These are phyloP conservation scores for Solanum hybrid DNA, from an alignment of 305 asterid species.

Conservation along the genomic window DNA sequence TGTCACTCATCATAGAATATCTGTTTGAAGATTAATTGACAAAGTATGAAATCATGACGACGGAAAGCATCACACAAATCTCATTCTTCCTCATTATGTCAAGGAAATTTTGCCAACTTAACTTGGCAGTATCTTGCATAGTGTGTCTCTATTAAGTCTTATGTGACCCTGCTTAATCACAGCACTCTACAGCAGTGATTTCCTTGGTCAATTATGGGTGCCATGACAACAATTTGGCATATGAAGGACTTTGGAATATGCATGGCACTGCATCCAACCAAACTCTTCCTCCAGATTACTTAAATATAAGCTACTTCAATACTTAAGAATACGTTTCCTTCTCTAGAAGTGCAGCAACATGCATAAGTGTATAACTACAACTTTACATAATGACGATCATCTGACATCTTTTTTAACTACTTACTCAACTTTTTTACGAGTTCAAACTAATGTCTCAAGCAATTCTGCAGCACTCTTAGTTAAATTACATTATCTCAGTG, in stretches of 20 bases:
- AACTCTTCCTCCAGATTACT: slow-evolving; percentile 2
- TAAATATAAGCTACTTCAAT: neutral
- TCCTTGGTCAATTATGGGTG: neutral
- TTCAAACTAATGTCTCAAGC: neutral
- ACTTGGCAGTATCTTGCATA: neutral
- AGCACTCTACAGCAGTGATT: neutral
- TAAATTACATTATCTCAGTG: neutral
- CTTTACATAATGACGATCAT: neutral
- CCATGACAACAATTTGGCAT: neutral
- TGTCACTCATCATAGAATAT: neutral
- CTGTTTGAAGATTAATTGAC: neutral
- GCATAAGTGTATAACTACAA: neutral
- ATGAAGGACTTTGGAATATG: neutral
- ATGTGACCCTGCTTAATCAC: neutral
- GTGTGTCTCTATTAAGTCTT: neutral
- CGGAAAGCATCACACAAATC: neutral
- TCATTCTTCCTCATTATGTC: neutral
- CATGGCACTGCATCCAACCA: neutral
- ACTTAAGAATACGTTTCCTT: neutral
- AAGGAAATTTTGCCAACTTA: neutral
- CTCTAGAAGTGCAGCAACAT: neutral
- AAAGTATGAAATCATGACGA: neutral
- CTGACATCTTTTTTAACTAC: neutral
- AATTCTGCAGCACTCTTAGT: neutral
- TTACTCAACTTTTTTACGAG: neutral